Evolutionary conservation across 2,329 filamentous ascomycete genomes (phyloP), one percentile per base, ranked within the genome.

Genomic region (Rugonectria rugulosa): DNA sequence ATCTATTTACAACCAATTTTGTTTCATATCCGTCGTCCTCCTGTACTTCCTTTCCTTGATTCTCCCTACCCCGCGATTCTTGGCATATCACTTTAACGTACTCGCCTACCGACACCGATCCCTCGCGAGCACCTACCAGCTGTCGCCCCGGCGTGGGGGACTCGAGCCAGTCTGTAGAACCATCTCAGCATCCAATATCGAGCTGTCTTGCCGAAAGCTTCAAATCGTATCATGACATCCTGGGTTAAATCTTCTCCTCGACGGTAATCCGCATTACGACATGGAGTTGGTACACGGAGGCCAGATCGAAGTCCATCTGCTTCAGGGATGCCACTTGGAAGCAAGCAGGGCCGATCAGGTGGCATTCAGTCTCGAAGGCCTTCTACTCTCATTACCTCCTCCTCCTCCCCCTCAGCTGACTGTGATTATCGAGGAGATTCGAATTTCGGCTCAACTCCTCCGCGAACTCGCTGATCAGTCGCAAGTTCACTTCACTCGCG

Each of bases 401-500:
- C 63, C 70, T 3, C 76, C 77, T 57, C 77, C 79, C 36, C 72
- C 78, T 15, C 77, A 81, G 57, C 73, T 87, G 59, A 72, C 73
- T 6, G 71, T 73, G 12, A 71, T 85, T 7, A 76, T 81, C 26
- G 75, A 78, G 26, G 79, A 81, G 63, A 77, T 85, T 40, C 72
- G 73, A 20, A 65, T 60, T 5, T 76, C 78, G 5, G 74, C 75
- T 49, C 71, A 74, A 29, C 68, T 80, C 14, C 78, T 88, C 8
- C 79, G 81, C 34, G 79, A 84, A 47, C 72, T 88, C 14, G 80
- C 80, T 40, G 82, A 86, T 56, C 75, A 79, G 31, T 81, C 81
- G 20, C 80, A 82, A 45, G 70, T 83, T 21, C 79, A 86, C 63
- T 70, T 76, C 46, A 67, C 73, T 20, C 79, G 82, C 15, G 73